phyloP scores from a whole-genome alignment of 176 grass and related monocot genomes.

The Raddia guianensis region DNA sequence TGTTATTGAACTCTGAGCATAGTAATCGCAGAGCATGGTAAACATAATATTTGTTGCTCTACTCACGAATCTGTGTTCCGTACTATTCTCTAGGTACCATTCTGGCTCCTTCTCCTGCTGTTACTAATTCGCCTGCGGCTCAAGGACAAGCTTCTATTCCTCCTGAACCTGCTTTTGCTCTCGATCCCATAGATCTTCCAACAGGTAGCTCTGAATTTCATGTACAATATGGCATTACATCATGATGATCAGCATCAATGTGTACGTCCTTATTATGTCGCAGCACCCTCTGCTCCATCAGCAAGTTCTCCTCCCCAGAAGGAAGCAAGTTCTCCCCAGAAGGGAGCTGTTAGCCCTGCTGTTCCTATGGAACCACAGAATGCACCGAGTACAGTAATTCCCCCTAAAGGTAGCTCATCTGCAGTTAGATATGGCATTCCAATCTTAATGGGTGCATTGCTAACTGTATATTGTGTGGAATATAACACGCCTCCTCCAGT shows the following conservation, averaged over 20 bases:
- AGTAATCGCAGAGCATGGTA: background rate
- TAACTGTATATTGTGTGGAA: slow-evolving; percentile 31
- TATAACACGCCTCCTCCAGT: slow-evolving; percentile 38
- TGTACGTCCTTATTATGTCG: slow-evolving; percentile 25
- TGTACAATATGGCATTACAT: background rate
- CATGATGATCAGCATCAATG: background rate
- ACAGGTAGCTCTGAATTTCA: slow-evolving; percentile 50
- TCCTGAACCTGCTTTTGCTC: slow-evolving; percentile 43
- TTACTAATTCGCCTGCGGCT: slow-evolving; percentile 38
- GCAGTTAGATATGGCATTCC: slow-evolving; percentile 5
- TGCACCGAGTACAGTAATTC: slow-evolving; percentile 32
- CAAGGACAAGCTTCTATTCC: slow-evolving; percentile 57
- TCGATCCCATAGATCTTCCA: slow-evolving; percentile 50
- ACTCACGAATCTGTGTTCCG: slow-evolving; percentile 31
- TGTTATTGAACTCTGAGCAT: background rate
- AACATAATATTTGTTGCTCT: slow-evolving; percentile 3
- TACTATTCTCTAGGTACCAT: slow-evolving; percentile 51
- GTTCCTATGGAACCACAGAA: slow-evolving; percentile 4
- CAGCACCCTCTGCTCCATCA: slow-evolving; percentile 38
- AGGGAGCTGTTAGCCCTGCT: slow-evolving; percentile 39
- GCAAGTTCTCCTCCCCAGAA: slow-evolving; percentile 26
- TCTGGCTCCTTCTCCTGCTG: slow-evolving; percentile 44
- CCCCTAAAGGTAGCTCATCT: slow-evolving; percentile 46
- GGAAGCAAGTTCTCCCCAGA: slow-evolving; percentile 10
- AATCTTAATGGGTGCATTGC: background rate